A percentile compares a stretch with the other conserved stretches of the same genome.
These are phyloP conservation scores for Cercis canadensis DNA, from an alignment of 306 rosid genomes.

Conservation along the genomic window DNA sequence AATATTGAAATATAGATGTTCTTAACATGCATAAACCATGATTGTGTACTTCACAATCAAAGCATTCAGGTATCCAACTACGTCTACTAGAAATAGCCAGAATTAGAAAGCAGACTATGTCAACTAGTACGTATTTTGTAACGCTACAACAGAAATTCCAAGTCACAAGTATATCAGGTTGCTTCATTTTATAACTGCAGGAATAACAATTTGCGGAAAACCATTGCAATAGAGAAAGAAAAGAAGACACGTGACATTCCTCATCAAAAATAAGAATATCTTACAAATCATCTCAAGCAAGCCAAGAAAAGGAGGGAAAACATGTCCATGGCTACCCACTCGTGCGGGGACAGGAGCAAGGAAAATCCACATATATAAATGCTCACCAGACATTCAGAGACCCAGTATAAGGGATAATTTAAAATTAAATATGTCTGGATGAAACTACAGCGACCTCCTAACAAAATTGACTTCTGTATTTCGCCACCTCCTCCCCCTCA, in stretches of 20 bases:
- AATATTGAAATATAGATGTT: no score
- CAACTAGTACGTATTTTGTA: not conserved
- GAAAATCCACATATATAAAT: no score
- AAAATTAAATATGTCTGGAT: not conserved
- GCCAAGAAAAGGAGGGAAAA: not conserved
- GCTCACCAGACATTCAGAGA: not conserved
- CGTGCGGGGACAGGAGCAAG: no score
- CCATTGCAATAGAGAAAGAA: not conserved
- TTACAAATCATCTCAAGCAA: not conserved
- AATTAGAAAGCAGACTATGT: not conserved
- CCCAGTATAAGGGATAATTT: slow-evolving; percentile 3
- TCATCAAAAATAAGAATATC: not conserved
- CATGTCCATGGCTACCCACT: not conserved
- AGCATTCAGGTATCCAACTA: no score
- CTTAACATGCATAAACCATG: no score
- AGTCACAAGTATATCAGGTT: not conserved
- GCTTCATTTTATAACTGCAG: not conserved
- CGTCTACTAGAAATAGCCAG: no score
- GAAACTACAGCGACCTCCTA: slow-evolving; percentile 32
- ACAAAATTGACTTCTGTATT: slow-evolving; percentile 33
- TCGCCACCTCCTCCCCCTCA: slow-evolving; percentile 14
- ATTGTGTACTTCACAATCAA: no score
- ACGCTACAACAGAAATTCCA: no score
- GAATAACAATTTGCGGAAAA: slow-evolving; percentile 14
- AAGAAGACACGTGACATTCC: slow-evolving; percentile 2